These are phyloP conservation scores for Chaetomium fimeti DNA, from an alignment of 495 filamentous ascomycete genomes.

Conservation along the genomic window DNA sequence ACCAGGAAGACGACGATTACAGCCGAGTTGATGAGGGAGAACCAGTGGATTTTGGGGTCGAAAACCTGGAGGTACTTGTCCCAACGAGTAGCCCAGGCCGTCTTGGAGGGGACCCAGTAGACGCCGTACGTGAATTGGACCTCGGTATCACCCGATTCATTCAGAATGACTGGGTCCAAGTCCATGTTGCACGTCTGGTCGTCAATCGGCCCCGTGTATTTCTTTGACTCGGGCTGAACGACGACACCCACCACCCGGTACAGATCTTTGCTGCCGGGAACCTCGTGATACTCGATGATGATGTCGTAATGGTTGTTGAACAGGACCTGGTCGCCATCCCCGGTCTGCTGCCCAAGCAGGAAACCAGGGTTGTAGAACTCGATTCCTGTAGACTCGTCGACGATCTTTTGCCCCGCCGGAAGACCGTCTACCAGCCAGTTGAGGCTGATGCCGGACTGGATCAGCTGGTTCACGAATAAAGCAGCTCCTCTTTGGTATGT, in stretches of 20 bases:
- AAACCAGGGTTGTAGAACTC: slow-evolving; percentile 88
- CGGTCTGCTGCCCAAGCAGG: slow-evolving; percentile 63
- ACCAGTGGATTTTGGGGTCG: slow-evolving; percentile 97
- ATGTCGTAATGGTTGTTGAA: slow-evolving; percentile 97
- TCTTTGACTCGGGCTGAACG: slow-evolving; percentile 74
- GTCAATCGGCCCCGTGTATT: slow-evolving; percentile 56
- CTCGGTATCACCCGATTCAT: slow-evolving; percentile 58
- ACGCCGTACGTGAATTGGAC: slow-evolving; percentile 91
- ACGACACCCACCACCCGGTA: slow-evolving; percentile 88
- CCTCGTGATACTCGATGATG: slow-evolving; percentile 85
- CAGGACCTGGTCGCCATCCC: slow-evolving; percentile 47
- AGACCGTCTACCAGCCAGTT: slow-evolving; percentile 96
- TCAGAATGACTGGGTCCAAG: slow-evolving; percentile 58
- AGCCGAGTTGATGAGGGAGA: slow-evolving; percentile 90
- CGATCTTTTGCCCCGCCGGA: slow-evolving; percentile 76
- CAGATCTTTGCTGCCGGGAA: slow-evolving; percentile 55
- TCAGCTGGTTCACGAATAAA: slow-evolving; percentile 76
- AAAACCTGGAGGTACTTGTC: slow-evolving; percentile 96
- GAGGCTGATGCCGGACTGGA: slow-evolving; percentile 77
- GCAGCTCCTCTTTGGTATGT: slow-evolving; percentile 67
- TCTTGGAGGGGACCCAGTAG: slow-evolving; percentile 73
- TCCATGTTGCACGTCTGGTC: slow-evolving; percentile 60
- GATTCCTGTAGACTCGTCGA: slow-evolving; percentile 67
- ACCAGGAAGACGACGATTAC: slow-evolving; percentile 90
- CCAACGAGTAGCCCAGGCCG: slow-evolving; percentile 94